These are phyloP conservation scores for Globisporangium perplexum DNA, from an alignment of 352 stramenopile genomes.

Conservation along the genomic window DNA sequence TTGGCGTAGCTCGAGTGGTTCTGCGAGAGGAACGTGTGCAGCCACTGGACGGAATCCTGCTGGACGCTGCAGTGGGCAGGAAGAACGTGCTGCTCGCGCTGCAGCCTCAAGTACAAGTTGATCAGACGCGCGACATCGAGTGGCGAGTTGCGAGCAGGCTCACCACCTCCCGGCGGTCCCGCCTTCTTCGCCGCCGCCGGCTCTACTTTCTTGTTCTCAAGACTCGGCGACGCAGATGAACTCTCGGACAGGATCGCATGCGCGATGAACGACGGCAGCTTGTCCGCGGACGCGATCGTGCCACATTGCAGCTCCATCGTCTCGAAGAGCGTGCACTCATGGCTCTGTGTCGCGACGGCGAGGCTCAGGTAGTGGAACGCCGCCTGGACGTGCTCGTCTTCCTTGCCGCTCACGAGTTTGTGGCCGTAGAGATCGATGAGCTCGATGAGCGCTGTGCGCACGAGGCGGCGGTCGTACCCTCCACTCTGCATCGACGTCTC, in stretches of 20 bases:
- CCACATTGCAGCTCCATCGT: conserved; percentile 55
- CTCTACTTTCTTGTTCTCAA: conserved; percentile 2
- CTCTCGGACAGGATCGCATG: conserved; percentile 15
- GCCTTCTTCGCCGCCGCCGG: conserved; percentile 4
- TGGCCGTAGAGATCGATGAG: conserved; percentile 55
- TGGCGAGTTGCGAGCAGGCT: neutral
- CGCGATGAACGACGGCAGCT: conserved; percentile 37
- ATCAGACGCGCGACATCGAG: conserved; percentile 26
- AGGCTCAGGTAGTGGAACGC: conserved; percentile 69
- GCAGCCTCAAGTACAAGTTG: conserved; percentile 57
- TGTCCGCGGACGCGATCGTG: conserved; percentile 30
- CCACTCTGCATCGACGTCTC: conserved; percentile 33
- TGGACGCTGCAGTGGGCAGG: conserved; percentile 22
- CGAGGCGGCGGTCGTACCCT: conserved; percentile 51
- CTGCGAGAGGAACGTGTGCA: conserved; percentile 58
- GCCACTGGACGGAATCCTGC: conserved; percentile 26
- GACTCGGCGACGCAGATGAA: neutral
- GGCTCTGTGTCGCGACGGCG: conserved; percentile 30
- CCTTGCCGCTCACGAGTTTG: conserved; percentile 30
- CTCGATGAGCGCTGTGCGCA: conserved; percentile 46
- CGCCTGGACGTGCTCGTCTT: conserved; percentile 57
- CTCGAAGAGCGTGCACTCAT: conserved; percentile 48
- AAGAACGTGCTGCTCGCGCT: conserved; percentile 41
- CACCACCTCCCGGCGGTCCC: conserved; percentile 2
- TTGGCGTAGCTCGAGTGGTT: conserved; percentile 55